These are phyloP conservation scores for Cladosporium sp. DNA, from an alignment of 2,329 filamentous ascomycete species.

Conservation along the genomic window DNA sequence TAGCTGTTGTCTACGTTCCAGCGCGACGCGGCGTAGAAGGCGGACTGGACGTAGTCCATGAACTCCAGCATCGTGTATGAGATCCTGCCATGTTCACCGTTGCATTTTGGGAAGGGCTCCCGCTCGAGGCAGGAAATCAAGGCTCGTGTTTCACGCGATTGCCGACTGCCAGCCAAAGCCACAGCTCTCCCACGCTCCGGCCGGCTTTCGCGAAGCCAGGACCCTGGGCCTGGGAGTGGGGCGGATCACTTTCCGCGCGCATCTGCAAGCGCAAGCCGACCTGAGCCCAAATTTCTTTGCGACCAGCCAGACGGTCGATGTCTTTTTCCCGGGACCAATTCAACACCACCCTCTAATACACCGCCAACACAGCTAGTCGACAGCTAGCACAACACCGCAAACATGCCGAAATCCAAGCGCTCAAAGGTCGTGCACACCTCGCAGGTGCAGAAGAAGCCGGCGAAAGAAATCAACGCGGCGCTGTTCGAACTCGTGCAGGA, in stretches of 20 bases:
- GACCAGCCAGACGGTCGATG: neutral
- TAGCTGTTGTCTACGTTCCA: slow-evolving; percentile 94
- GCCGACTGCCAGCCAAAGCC: too few species aligned
- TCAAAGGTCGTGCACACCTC: slow-evolving; percentile 83
- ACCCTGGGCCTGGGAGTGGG: neutral
- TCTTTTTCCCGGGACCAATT: neutral
- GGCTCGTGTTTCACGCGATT: slow-evolving; percentile 4
- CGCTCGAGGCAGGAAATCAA: neutral
- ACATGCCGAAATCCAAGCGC: slow-evolving; percentile 96
- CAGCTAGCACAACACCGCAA: slow-evolving; percentile 25
- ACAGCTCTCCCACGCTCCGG: neutral
- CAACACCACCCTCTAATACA: slow-evolving; percentile 2
- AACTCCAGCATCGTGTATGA: slow-evolving; percentile 71
- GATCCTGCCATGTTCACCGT: slow-evolving; percentile 2
- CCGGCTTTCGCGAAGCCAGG: neutral
- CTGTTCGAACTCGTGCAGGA: slow-evolving; percentile 86
- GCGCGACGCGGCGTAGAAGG: slow-evolving; percentile 77
- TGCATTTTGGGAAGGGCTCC: neutral
- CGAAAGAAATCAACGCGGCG: slow-evolving; percentile 79
- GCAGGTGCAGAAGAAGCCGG: slow-evolving; percentile 79
- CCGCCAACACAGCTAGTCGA: slow-evolving; percentile 7
- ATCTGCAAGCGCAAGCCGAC: neutral
- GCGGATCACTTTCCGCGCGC: neutral
- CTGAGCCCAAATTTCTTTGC: slow-evolving; percentile 6
- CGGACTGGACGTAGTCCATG: slow-evolving; percentile 93